phyloP scores from a whole-genome alignment of 164 flowering plant genomes.

The Sextonia rubra region DNA sequence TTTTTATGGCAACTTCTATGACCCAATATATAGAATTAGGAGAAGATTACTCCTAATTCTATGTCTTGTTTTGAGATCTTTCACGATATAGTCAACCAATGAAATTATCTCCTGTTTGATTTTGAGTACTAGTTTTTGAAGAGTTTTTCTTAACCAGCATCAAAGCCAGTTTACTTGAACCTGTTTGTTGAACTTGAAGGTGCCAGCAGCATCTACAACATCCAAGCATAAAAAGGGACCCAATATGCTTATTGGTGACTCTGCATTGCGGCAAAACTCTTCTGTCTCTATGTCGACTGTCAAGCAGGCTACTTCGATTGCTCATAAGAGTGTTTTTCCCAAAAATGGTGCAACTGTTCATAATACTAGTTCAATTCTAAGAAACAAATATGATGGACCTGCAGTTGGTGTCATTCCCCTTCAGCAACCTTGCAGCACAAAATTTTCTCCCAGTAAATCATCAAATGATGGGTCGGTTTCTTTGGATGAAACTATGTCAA shows the following conservation, averaged over 20 bases:
- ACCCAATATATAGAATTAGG: too few relatives aligned
- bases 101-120: too few relatives aligned
- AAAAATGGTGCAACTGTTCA: too few relatives aligned
- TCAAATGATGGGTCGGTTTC: slow-evolving; percentile 69
- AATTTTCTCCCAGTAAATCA: slow-evolving; percentile 54
- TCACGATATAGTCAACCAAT: too few relatives aligned
- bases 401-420: slow-evolving; percentile 14
- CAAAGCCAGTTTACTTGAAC: too few relatives aligned
- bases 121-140: too few relatives aligned
- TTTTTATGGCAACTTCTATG: too few relatives aligned
- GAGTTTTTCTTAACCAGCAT: too few relatives aligned
- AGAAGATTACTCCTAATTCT: too few relatives aligned
- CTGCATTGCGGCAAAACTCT: slow-evolving; percentile 12
- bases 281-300: slow-evolving; percentile 23
- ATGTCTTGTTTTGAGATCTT: too few relatives aligned
- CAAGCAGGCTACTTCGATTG: slow-evolving; percentile 23
- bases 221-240: slow-evolving; percentile 47
- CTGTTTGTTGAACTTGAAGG: not conserved
- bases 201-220: slow-evolving; percentile 32
- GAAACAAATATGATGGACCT: slow-evolving; percentile 19
- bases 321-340: not conserved
- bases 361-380: slow-evolving; percentile 17
- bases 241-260: slow-evolving; percentile 10
- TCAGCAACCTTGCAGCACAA: slow-evolving; percentile 30
- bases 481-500: slow-evolving; percentile 86